Evolutionary conservation across 192 early-diverging fungal genomes (phyloP).

Genomic region (Funneliformis geosporum): DNA sequence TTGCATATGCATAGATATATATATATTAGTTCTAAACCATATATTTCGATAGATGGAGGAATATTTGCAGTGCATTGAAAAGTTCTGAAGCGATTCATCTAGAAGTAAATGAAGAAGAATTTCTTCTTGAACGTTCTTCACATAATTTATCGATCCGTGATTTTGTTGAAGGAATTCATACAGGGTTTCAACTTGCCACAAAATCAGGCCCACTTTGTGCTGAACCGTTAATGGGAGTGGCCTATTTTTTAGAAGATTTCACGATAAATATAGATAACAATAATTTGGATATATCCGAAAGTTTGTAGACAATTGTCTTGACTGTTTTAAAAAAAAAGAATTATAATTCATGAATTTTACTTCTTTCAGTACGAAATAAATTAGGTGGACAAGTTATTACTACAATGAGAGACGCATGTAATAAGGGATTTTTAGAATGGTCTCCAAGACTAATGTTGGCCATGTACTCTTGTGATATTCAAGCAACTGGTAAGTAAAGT

Average conservation of each 20-base stretch:
- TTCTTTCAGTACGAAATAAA: conserved; percentile 38
- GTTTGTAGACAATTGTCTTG: conserved; percentile 42
- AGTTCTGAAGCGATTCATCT: background rate
- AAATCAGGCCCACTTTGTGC: conserved; percentile 88
- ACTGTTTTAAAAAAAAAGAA: background rate
- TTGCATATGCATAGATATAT: background rate
- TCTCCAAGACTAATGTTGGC: conserved; percentile 94
- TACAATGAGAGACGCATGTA: conserved; percentile 78
- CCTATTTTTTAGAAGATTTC: conserved; percentile 73
- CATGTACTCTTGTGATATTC: conserved; percentile 97
- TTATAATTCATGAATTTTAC: background rate
- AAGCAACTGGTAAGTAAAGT: conserved; percentile 69
- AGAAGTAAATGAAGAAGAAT: background rate
- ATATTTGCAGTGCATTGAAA: conserved; percentile 1
- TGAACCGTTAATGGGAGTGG: conserved; percentile 89
- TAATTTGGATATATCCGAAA: conserved; percentile 40
- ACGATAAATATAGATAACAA: conserved; percentile 34
- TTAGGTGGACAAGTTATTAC: conserved; percentile 88
- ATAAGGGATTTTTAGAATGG: conserved; percentile 86
- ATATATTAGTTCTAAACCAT: background rate
- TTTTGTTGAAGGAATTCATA: conserved; percentile 78
- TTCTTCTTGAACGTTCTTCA: background rate
- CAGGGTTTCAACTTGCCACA: conserved; percentile 94
- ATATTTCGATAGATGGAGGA: conserved; percentile 20
- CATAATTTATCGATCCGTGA: conserved; percentile 41